phyloP scores from a whole-genome alignment of 108 stramenopile species.

The Skeletonema costatum region DNA sequence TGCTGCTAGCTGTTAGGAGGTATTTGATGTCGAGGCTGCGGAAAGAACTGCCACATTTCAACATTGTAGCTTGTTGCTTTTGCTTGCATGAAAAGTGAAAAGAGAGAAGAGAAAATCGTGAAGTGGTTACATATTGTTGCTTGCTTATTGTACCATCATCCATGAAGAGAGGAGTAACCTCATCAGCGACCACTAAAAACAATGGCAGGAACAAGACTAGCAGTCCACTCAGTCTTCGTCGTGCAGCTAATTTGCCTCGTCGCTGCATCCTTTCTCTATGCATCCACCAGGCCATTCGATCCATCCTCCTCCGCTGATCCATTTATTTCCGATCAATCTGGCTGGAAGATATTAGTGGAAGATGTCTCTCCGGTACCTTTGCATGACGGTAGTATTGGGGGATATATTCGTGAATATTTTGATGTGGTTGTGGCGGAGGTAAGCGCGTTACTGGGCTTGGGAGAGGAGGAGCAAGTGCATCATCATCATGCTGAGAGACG shows the following conservation, averaged over 20 bases:
- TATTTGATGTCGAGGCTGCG: too few relatives aligned
- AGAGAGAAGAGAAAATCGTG: background rate
- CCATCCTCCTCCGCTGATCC: slow-evolving; percentile 28
- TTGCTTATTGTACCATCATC: too few relatives aligned
- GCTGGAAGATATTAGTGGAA: slow-evolving; percentile 35
- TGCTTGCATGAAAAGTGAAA: background rate
- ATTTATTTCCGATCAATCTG: slow-evolving; percentile 41
- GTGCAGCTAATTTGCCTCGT: slow-evolving; percentile 29
- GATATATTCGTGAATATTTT: background rate
- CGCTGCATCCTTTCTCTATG: slow-evolving; percentile 29
- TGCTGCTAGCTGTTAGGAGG: too few relatives aligned
- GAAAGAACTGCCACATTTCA: too few relatives aligned
- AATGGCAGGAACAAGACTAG: slow-evolving; percentile 51
- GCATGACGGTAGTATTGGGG: slow-evolving; percentile 1
- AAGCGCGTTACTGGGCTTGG: background rate
- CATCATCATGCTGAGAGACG: background rate
- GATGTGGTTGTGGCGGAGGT: background rate
- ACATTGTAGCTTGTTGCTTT: too few relatives aligned
- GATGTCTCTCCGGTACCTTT: slow-evolving; percentile 18
- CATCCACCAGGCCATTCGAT: slow-evolving; percentile 9
- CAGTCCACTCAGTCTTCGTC: slow-evolving; percentile 41
- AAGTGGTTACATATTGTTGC: too few relatives aligned
- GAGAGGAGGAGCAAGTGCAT: background rate
- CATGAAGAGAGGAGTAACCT: too few relatives aligned
- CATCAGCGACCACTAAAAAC: background rate